Base-by-base conservation (phyloP, 2,329 filamentous ascomycete genomes). In the Pestalotiopsis sp. region DNA sequence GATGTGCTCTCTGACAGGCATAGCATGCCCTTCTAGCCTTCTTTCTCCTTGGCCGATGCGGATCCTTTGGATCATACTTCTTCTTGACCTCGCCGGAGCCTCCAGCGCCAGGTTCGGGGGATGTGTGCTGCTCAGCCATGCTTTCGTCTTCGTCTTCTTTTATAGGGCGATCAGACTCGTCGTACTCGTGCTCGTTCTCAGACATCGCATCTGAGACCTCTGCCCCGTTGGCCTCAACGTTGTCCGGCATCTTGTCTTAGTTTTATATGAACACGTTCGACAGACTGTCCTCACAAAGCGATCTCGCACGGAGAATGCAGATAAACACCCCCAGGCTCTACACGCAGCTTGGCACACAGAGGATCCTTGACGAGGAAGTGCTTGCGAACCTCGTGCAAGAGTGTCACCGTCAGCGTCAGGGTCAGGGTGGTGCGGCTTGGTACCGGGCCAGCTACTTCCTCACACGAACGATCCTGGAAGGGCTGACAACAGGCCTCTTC, bases 21-120 rank as follows among this genome's bases (percentile, higher is more conserved):
- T 92, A 97, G 82, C 96, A 99, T 68, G 96, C 96, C 80, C 96
- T 88, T 74, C 95, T 90, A 49, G 96, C 96, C 87, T 99, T 99
- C 86, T 98, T 99, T 77, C 96, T 90, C 74, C 95, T 88, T 20
- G 96, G 95, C 70, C 96, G 90, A 76, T 92, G 86, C 68, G 95
- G 95, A 79, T 99, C 96, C 81, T 98, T 98, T 68, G 94, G 90
- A 83, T 93, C 87, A 79, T 90, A 86, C 81, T 91, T 92, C 82
- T 92, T 92, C 82, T 90, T 90, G 68, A 83, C 80, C 75, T 88
- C 85, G 68, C 81, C 82, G 71, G 78, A 73, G 71, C 81, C 82
- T 72, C 85, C 82, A 72, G 85, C 82, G 74, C 82, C 80, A 59
- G 77, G 76, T 70, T 84, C 81, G 67, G 81, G 79, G 64, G 81